Percentiles rank a stretch among this genome's conserved stretches.
Conservation (phyloP, 1,139 yeast genomes). For the Eremothecium gossypii region DNA sequence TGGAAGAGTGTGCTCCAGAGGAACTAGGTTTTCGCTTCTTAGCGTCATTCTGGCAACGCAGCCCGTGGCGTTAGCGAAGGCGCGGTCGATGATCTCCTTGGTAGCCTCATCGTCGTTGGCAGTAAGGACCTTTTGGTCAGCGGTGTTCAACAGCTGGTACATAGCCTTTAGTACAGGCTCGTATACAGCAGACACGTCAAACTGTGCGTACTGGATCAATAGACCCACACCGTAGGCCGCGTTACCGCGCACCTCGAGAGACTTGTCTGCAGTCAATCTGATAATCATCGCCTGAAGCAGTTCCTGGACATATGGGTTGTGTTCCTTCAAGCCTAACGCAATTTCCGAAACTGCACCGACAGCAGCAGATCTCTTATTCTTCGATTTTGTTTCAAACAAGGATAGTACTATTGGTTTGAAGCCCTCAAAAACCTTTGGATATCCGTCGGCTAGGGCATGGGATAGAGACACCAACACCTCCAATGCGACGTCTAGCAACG, state of each 20-base stretch:
- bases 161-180: conserved; percentile 64
- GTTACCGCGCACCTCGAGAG: conserved; percentile 85
- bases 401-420: conserved; percentile 60
- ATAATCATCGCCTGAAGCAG: conserved; percentile 60
- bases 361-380: conserved; percentile 70
- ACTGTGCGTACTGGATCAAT: conserved; percentile 51
- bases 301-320: conserved; percentile 61
- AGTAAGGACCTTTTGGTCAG: conserved; percentile 54
- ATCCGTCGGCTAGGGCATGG: conserved; percentile 56
- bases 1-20: conserved; percentile 71
- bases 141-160: conserved; percentile 69
- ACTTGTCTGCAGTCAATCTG: conserved; percentile 65
- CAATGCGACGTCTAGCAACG: conserved; percentile 73
- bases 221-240: conserved; percentile 96
- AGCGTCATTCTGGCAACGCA: conserved; percentile 90
- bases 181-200: conserved; percentile 56
- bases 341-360: conserved; percentile 90
- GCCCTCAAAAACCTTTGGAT: conserved; percentile 59
- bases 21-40: conserved; percentile 64
- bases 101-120: conserved; percentile 69
- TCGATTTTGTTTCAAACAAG: conserved; percentile 56
- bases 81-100: conserved; percentile 70
- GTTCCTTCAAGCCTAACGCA: conserved; percentile 60
- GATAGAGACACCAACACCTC: conserved; percentile 79
- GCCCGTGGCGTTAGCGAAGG: conserved; percentile 92